Evolutionary conservation across 371 early-diverging fungal genomes (phyloP).

Genomic region (Zychaea mexicana): DNA sequence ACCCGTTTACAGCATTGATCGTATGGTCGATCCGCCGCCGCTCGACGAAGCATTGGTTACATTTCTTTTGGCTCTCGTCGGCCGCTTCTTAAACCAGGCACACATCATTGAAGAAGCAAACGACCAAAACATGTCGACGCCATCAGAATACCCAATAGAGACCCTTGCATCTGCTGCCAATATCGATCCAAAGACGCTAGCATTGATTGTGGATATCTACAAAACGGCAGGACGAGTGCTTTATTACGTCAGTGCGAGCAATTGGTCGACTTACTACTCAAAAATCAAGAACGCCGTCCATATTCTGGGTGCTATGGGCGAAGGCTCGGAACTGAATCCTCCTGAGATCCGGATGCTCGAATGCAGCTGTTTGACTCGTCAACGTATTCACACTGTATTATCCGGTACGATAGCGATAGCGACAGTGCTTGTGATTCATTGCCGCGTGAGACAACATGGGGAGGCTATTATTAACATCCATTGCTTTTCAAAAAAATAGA

Average conservation of each 20-base stretch:
- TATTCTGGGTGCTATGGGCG: constrained; percentile 53
- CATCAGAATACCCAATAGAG: constrained; percentile 24
- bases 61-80: constrained; percentile 64
- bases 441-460: no score
- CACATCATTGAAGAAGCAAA: constrained; percentile 39
- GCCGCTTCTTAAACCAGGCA: constrained; percentile 64
- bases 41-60: constrained; percentile 73
- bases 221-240: constrained; percentile 74
- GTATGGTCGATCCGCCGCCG: constrained; percentile 65
- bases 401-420: constrained; percentile 48
- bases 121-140: constrained; percentile 28
- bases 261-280: constrained; percentile 79
- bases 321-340: constrained; percentile 57
- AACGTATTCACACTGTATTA: constrained; percentile 66
- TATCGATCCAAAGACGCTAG: constrained; percentile 34
- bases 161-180: constrained; percentile 9
- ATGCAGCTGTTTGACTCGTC: constrained; percentile 69
- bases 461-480: neutral
- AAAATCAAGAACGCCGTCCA: constrained; percentile 62
- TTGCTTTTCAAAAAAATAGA: constrained; percentile 46
- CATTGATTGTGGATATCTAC: constrained; percentile 62
- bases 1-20: neutral
- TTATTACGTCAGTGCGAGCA: constrained; percentile 79
- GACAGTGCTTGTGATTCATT: no score
- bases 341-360: constrained; percentile 79